Evolutionary conservation across 2,329 filamentous ascomycete genomes (phyloP), one percentile per base, ranked within the genome.

Genomic region (Calonectria honghensis): DNA sequence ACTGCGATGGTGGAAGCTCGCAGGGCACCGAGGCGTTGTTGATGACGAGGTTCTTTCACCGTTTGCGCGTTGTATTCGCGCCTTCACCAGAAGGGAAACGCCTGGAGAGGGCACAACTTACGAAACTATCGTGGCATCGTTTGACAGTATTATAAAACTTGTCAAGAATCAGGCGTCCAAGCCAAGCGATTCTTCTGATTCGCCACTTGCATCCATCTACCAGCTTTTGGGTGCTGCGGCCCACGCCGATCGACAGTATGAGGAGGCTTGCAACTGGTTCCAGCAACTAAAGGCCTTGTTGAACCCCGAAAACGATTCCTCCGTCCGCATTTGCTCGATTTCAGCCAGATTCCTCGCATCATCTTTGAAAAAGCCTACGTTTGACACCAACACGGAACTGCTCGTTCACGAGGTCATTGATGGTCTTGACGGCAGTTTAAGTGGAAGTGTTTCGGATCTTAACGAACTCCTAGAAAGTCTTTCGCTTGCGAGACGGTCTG

Each of bases 31-130:
- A 73, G 90, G 89, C 1, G 89, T 93, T 72, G 81, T 89, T 6
- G 89, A 92, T 45, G 92, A 91, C 72, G 93, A 95, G 18, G 83
- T 96, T 9, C 80, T 93, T n/a, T 87, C 90, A 1, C 93, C 94
- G 0, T 89, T 95, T 64, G 88, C 89, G 0, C 91, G 90, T 67
- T 95, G 92, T 76, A 79, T 94, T 24, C 86, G 88, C 13, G 90
- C 93, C 1, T 94, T 93, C 77, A 85, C 87, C 20, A 88, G 93
- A 71, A 89, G 93, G 73, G 84, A 85, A 4, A 77, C 85, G 14
- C 86, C 85, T 57, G 79, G 82, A 6, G 82, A 84, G 2, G 81
- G 82, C 2, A 85, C 85, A 4, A 79, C 88, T 14, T 86, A 87
- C 70, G 80, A 84, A 37, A 83, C 84, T 32, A 82, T 85, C 20